A percentile compares a stretch with the other conserved stretches of the same genome.
Evolutionary conservation across 148 eudicot genomes (phyloP).

Genomic region (Rhododendron williamsianum): DNA sequence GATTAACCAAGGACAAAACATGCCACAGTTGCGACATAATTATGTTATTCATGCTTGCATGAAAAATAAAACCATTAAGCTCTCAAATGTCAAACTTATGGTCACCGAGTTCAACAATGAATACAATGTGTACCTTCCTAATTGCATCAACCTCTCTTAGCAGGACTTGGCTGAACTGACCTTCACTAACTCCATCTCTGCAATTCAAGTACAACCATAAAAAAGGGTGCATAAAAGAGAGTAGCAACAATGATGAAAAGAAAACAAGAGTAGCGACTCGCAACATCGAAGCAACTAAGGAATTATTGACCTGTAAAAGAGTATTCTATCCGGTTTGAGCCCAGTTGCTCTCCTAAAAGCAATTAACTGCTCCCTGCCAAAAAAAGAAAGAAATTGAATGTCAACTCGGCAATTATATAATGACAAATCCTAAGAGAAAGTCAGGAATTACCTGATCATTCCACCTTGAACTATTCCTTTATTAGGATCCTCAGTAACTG

Average conservation of each 20-base stretch:
- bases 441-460: constrained; percentile 50
- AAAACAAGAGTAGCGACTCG: neutral
- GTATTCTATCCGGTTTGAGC: constrained; percentile 50
- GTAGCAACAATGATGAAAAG: neutral
- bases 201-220: neutral
- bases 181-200: constrained; percentile 97
- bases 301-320: constrained; percentile 58
- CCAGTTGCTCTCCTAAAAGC: constrained; percentile 31
- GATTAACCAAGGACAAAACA: neutral
- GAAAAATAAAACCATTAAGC: neutral
- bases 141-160: constrained; percentile 74
- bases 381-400: neutral
- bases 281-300: neutral
- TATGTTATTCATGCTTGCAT: neutral
- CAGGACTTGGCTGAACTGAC: constrained; percentile 71
- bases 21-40: neutral
- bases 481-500: constrained; percentile 25
- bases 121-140: constrained; percentile 39
- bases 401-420: neutral
- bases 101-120: neutral
- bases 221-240: neutral
- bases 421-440: neutral
- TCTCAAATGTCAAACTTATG: neutral
- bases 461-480: constrained; percentile 45
- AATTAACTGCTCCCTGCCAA: constrained; percentile 51